Percentiles rank a stretch among this genome's conserved stretches.
phyloP scores from a whole-genome alignment of 345 rosid species.

The Citrus reticulata region DNA sequence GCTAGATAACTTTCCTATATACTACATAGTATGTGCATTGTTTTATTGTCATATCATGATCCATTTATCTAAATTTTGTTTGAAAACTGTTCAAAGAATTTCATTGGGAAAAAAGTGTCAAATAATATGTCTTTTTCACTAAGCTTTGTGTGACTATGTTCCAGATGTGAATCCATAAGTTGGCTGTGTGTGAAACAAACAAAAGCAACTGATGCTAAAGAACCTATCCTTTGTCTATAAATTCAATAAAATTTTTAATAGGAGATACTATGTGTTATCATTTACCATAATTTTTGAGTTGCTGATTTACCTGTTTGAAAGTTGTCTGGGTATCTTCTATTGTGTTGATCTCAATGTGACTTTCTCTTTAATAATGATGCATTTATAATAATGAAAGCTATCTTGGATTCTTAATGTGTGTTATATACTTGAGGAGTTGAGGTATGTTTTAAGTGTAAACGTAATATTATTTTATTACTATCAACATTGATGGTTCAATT shows the following conservation, averaged over 20 bases:
- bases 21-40: slow-evolving; percentile 44
- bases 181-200: not conserved
- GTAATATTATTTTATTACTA: no score
- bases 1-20: slow-evolving; percentile 51
- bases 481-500: not conserved
- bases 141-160: not conserved
- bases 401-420: not conserved
- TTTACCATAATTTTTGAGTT: not conserved
- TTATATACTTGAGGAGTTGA: no score
- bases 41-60: not conserved
- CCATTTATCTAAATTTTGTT: not conserved
- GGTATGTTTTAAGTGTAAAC: no score
- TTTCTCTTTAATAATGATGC: not conserved
- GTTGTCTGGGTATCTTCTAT: not conserved
- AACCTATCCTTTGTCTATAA: not conserved
- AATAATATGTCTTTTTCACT: not conserved
- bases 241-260: not conserved
- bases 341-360: not conserved
- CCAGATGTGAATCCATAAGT: not conserved
- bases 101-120: not conserved
- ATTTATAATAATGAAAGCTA: not conserved
- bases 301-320: not conserved
- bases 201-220: not conserved
- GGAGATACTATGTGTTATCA: no score
- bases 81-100: not conserved